These are phyloP conservation scores for Bryoglossum gracile DNA, from an alignment of 495 filamentous ascomycete species.

Conservation along the genomic window DNA sequence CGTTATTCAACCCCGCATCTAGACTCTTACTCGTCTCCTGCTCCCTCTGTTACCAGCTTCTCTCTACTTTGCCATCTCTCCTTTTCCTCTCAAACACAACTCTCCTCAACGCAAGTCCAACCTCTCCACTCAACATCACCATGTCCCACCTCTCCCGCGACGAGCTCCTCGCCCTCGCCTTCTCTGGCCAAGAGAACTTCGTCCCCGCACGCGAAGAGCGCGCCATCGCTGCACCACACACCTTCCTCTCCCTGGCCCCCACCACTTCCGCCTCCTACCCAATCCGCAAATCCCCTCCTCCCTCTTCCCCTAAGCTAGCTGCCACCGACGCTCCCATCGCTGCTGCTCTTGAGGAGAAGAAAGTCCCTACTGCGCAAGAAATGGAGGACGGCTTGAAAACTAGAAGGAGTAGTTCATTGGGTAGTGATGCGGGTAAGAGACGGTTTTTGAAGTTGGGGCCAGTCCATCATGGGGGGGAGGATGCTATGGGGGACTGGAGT, in stretches of 20 bases:
- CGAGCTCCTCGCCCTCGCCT: conserved; percentile 8
- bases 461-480: conserved; percentile 16
- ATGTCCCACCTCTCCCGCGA: too few relatives aligned
- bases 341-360: neutral
- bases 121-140: too few relatives aligned
- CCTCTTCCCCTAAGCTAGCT: neutral
- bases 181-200: conserved; percentile 11
- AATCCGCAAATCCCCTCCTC: neutral
- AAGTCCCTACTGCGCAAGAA: neutral
- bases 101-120: too few relatives aligned
- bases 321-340: neutral
- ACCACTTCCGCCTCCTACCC: conserved; percentile 19
- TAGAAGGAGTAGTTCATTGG: conserved; percentile 14
- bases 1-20: too few relatives aligned
- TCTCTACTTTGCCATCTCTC: too few relatives aligned
- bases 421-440: conserved; percentile 9
- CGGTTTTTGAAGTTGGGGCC: conserved; percentile 21
- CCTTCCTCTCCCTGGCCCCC: conserved; percentile 23
- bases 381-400: conserved; percentile 6
- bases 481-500: conserved; percentile 21
- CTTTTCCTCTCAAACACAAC: too few relatives aligned
- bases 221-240: neutral
- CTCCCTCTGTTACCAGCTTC: too few relatives aligned
- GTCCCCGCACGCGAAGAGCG: conserved; percentile 3
- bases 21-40: too few relatives aligned